Base-by-base conservation (phyloP, 192 early-diverging fungal genomes). In the Coemansia reversa region DNA sequence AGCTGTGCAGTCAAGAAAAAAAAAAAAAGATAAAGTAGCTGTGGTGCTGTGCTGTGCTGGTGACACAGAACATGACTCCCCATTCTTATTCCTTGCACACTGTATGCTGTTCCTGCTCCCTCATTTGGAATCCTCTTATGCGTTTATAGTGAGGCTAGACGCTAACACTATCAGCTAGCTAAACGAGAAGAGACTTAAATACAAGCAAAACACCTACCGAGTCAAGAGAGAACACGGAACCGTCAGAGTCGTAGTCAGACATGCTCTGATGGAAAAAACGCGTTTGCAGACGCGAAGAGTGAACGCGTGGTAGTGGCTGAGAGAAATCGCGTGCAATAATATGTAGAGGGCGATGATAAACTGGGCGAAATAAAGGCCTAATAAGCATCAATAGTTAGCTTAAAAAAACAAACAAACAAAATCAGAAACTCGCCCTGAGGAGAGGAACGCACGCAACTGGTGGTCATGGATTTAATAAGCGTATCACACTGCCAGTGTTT, bases 211-310 rank as follows among this genome's bases (percentile, higher is more conserved):
- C 2, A 72, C 64, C 64, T 71, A 71, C 75, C 24, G 67, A 66
- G 25, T 58, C 60, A 3, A 55, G 55, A 16, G 58, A 55, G 54
- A 54, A 48, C 35, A 45, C 62, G 7, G 78, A 81, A 27, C 78
- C 78, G 52, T 81, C 78, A 49, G 78, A 81, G 29, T 81, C 78
- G 33, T 61, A 71, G 58, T 75, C 72, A n/a, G 78, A 74, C 72
- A 75, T 70, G 39, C 55, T 35, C 62, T 28, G 32, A 30, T 54
- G 51, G 23, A 52, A 54, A 28, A 4, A 25, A 27, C 22, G 39
- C 23, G 14, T 28, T 47, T 60, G 58, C 8, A 30, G 9, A 45
- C 39, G 39, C 39, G 39, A 45, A 3, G 14, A 11, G 23, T 29
- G 22, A 28, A 23, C 52, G 23, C 29, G 60, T 27, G 16, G 24